phyloP scores from a whole-genome alignment of 2,329 filamentous ascomycete species.

The Pleoardoris graminearum region DNA sequence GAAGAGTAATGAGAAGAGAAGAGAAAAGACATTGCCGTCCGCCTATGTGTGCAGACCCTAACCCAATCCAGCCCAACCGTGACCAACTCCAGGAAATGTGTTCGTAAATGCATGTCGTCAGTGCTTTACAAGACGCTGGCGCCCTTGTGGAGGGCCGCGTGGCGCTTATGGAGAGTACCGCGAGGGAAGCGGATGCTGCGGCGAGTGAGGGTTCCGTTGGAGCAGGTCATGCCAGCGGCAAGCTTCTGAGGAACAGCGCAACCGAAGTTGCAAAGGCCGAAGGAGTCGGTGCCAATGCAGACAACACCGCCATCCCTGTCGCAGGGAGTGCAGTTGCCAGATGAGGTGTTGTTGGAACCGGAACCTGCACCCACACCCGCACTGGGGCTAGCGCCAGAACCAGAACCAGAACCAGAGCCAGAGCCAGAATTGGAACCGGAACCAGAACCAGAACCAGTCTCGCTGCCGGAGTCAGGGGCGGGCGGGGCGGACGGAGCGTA shows the following conservation, averaged over 20 bases:
- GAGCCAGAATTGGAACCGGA: slow-evolving; percentile 7
- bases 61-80: slow-evolving; percentile 1
- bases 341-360: slow-evolving; percentile 12
- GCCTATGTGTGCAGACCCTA: background rate
- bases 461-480: slow-evolving; percentile 12
- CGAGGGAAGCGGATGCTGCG: slow-evolving; percentile 9
- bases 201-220: slow-evolving; percentile 36
- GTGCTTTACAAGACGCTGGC: background rate
- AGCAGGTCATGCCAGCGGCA: slow-evolving; percentile 49
- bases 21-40: background rate
- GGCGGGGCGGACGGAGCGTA: slow-evolving; percentile 14
- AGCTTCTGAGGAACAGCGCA: slow-evolving; percentile 48
- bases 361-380: too few species aligned
- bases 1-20: slow-evolving; percentile 1
- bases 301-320: slow-evolving; percentile 47
- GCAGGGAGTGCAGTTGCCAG: slow-evolving; percentile 41
- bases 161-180: slow-evolving; percentile 1
- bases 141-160: slow-evolving; percentile 6
- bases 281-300: slow-evolving; percentile 49
- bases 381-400: too few species aligned
- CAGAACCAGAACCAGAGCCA: slow-evolving; percentile 13
- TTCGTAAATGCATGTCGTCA: background rate
- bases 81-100: slow-evolving; percentile 12
- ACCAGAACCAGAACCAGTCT: slow-evolving; percentile 13
- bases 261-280: slow-evolving; percentile 51